phyloP scores from a whole-genome alignment of 1,139 yeast genomes.

The Zygosaccharomyces sapae region DNA sequence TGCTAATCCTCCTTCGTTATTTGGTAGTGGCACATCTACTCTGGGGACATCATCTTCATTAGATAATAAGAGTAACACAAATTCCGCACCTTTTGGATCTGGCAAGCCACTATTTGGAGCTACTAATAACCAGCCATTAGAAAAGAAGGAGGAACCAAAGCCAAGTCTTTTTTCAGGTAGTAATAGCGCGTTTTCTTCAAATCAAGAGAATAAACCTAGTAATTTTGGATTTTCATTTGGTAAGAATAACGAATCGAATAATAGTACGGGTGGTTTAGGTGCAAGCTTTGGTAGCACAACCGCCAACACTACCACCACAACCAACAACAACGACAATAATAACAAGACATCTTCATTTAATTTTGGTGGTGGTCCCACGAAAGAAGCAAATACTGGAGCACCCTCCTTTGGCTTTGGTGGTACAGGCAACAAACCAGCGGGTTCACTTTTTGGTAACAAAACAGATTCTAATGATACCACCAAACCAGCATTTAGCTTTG shows the following conservation, averaged over 20 bases:
- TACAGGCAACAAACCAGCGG: neutral
- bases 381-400: neutral
- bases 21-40: slow-evolving; percentile 8
- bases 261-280: slow-evolving; percentile 1
- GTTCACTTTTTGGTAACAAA: slow-evolving; percentile 5
- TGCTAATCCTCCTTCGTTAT: slow-evolving; percentile 4
- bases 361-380: slow-evolving; percentile 1
- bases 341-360: slow-evolving; percentile 1
- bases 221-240: slow-evolving; percentile 15
- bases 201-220: slow-evolving; percentile 14
- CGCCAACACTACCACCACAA: neutral
- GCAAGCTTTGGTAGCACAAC: slow-evolving; percentile 1
- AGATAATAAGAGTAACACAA: slow-evolving; percentile 5
- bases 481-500: slow-evolving; percentile 8
- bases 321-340: neutral
- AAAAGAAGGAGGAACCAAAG: slow-evolving; percentile 18
- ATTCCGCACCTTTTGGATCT: slow-evolving; percentile 2
- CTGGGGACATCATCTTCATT: slow-evolving; percentile 3
- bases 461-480: slow-evolving; percentile 1
- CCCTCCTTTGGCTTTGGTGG: slow-evolving; percentile 8
- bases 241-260: slow-evolving; percentile 9
- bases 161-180: slow-evolving; percentile 23
- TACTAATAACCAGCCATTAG: slow-evolving; percentile 4
- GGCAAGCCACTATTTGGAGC: slow-evolving; percentile 2
- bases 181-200: neutral